Evolutionary conservation across 768 basidiomycete species (phyloP).

Genomic region (Rossbeevera mucosa): DNA sequence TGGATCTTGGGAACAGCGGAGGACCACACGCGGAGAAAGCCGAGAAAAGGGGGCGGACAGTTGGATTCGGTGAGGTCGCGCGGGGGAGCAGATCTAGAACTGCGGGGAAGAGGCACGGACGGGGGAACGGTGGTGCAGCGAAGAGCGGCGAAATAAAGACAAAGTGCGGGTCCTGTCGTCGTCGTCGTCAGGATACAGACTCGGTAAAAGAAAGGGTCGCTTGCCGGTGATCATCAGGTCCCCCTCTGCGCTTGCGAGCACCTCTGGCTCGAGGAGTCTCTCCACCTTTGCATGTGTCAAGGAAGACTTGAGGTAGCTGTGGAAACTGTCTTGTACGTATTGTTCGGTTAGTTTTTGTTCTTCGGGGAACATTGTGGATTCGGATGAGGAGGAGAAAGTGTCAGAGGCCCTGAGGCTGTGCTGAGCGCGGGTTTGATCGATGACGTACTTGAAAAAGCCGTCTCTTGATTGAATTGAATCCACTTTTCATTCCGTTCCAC

Average conservation of each 20-base stretch:
- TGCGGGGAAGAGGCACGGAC: slow-evolving; percentile 72
- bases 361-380: slow-evolving; percentile 18
- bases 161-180: slow-evolving; percentile 65
- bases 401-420: not conserved
- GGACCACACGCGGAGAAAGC: slow-evolving; percentile 74
- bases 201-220: slow-evolving; percentile 12
- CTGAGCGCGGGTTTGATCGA: not conserved
- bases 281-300: slow-evolving; percentile 76
- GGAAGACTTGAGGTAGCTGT: slow-evolving; percentile 76
- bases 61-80: slow-evolving; percentile 60
- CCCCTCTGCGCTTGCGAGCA: slow-evolving; percentile 71
- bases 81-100: slow-evolving; percentile 42
- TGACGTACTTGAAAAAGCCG: slow-evolving; percentile 13
- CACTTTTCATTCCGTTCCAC: not conserved
- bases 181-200: not conserved
- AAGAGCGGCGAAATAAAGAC: slow-evolving; percentile 80
- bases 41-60: slow-evolving; percentile 63
- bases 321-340: slow-evolving; percentile 73
- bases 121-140: slow-evolving; percentile 72
- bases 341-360: slow-evolving; percentile 51
- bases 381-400: not conserved
- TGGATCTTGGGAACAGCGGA: slow-evolving; percentile 63
- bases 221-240: slow-evolving; percentile 85
- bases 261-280: slow-evolving; percentile 62
- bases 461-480: not conserved